Base-by-base conservation (phyloP, 345 rosid species). In the Adansonia digitata region DNA sequence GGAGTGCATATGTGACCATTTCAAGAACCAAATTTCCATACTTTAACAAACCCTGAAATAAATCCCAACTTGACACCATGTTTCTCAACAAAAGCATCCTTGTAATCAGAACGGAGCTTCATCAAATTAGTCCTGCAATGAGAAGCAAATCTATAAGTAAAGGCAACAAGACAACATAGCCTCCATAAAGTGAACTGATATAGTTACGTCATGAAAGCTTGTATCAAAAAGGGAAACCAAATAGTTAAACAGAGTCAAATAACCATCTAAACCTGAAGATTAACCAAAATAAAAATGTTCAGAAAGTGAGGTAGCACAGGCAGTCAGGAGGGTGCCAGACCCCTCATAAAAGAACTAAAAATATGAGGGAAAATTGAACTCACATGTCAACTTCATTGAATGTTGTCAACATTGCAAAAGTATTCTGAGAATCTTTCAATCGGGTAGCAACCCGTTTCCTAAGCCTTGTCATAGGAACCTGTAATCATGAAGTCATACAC, bases 341-440 rank as follows among this genome's bases (percentile, higher is more conserved):
- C 42, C 35, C 48, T 37, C 26, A 39, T 39, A n/a, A 39, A 64
- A 64, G 48, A 69, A 45, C 24, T 59, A 24, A 73, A n/a, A 24
- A 73, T 26, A 8, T 3, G 43, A 24, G 29, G 0, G 55, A 24
- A 17, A 26, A 51, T 5, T 17, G 17, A 24, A 49, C 77, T 84
- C 85, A 96, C 99, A 96, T 96, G 83, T 96, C 99, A 77, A 96
- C 94, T 88, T 93, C 99, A 84, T 96, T 93, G 87, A 96, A 96
- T 49, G 99, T 96, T 40, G 99, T 93, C 83, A 96, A 78, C 91
- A 96, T 22, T 0, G 99, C 97, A 77, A 95, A 95, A 29, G 98
- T 96, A 82, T 96, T 95, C 53, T 93, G 99, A 48, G 99, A 93
- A 78, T 95, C 99, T 81, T 95, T 95, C 94, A 95, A 81, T 72